Conservation (phyloP, 23 red algal genomes). For the Gracilaria vermiculophylla region DNA sequence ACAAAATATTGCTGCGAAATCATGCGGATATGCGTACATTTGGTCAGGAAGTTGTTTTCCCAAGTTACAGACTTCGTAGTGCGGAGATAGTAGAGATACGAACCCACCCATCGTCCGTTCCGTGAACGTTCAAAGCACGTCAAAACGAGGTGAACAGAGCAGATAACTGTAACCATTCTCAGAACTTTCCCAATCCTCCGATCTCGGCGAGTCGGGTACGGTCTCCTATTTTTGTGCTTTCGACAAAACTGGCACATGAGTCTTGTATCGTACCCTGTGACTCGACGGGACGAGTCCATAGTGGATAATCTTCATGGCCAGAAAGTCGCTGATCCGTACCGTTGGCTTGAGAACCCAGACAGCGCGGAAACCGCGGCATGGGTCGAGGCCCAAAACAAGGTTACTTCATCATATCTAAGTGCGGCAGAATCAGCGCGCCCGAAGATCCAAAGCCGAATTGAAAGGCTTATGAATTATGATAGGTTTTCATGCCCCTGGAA, state of each 20-base stretch:
- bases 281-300: constrained; percentile 51
- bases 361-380: constrained; percentile 54
- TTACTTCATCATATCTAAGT: constrained; percentile 51
- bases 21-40: no score
- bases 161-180: no score
- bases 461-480: constrained; percentile 68
- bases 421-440: constrained; percentile 25
- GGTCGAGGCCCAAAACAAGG: constrained; percentile 49
- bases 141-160: no score
- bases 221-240: neutral
- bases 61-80: no score
- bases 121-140: no score
- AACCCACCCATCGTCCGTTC: no score
- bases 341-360: constrained; percentile 79
- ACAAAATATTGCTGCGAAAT: no score
- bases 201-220: no score
- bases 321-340: constrained; percentile 71
- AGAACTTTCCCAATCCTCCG: neutral
- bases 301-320: constrained; percentile 66
- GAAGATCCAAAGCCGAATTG: constrained; percentile 16
- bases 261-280: constrained; percentile 15
- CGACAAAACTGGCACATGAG: neutral
- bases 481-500: constrained; percentile 49
- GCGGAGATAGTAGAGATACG: no score
- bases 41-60: no score